These are phyloP conservation scores for Populus tomentosa DNA, from an alignment of 441 rosid genomes.

Conservation along the genomic window DNA sequence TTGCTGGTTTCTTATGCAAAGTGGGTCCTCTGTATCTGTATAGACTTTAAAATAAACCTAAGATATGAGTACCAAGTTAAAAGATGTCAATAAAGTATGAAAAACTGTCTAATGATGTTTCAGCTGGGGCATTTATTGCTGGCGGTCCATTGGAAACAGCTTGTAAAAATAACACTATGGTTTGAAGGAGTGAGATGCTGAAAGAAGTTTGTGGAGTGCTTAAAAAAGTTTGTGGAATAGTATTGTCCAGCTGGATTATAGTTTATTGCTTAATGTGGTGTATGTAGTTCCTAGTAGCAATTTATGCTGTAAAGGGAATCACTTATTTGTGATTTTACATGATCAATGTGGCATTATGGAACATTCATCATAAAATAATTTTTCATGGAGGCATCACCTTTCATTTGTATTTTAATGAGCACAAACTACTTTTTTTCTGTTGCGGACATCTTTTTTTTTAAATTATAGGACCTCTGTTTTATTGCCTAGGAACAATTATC, in stretches of 20 bases:
- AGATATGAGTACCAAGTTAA: neutral
- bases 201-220: neutral
- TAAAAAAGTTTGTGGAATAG: no score
- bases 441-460: neutral
- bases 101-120: neutral
- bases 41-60: neutral
- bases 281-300: neutral
- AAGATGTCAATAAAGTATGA: neutral
- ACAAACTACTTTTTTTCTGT: neutral
- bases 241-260: no score
- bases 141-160: neutral
- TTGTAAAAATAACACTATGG: neutral
- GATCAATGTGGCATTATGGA: neutral
- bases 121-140: neutral
- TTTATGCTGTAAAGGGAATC: neutral
- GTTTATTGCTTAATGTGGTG: neutral
- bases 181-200: neutral
- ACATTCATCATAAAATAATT: neutral
- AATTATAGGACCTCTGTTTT: neutral
- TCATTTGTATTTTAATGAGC: neutral
- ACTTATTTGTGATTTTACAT: neutral
- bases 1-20: neutral
- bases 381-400: conserved; percentile 1
- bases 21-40: neutral
- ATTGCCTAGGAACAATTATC: neutral